These are phyloP conservation scores for Candida vartiovaarae DNA, from an alignment of 805 yeast species.

Conservation along the genomic window DNA sequence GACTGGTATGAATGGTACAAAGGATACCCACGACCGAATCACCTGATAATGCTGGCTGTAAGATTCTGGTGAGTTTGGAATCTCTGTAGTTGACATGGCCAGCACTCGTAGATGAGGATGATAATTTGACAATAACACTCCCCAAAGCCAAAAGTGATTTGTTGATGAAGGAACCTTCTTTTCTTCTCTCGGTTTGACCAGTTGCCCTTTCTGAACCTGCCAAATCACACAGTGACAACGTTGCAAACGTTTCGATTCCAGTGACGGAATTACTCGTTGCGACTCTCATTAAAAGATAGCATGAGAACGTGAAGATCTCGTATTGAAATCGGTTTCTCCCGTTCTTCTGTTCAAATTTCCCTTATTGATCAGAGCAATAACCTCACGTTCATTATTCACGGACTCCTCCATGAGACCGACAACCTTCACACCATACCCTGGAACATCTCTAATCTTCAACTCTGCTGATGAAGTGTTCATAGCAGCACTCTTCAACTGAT, in stretches of 20 bases:
- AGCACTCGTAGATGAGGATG: conserved; percentile 26
- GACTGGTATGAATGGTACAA: conserved; percentile 76
- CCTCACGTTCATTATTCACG: conserved; percentile 51
- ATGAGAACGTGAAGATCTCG: conserved; percentile 85
- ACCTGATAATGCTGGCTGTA: conserved; percentile 92
- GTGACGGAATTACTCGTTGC: conserved; percentile 34
- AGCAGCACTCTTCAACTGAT: conserved; percentile 9
- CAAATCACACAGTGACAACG: conserved; percentile 83
- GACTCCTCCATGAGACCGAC: conserved; percentile 62
- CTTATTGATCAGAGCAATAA: conserved; percentile 47
- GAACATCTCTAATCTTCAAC: conserved; percentile 72
- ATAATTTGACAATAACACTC: conserved; percentile 79
- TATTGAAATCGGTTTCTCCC: conserved; percentile 83
- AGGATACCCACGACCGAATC: conserved; percentile 75
- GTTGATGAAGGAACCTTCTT: conserved; percentile 91
- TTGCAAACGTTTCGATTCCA: conserved; percentile 38
- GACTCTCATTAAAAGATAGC: conserved; percentile 74
- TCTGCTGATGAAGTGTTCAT: conserved; percentile 31
- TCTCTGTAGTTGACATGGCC: conserved; percentile 90
- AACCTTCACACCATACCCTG: conserved; percentile 63
- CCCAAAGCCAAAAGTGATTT: conserved; percentile 86
- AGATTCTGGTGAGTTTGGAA: conserved; percentile 79
- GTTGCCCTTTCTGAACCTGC: conserved; percentile 95
- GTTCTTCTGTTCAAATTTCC: conserved; percentile 79
- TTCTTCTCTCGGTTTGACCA: conserved; percentile 59